Evolutionary conservation across 2,329 filamentous ascomycete genomes (phyloP).

Genomic region (Clonostachys sp.): DNA sequence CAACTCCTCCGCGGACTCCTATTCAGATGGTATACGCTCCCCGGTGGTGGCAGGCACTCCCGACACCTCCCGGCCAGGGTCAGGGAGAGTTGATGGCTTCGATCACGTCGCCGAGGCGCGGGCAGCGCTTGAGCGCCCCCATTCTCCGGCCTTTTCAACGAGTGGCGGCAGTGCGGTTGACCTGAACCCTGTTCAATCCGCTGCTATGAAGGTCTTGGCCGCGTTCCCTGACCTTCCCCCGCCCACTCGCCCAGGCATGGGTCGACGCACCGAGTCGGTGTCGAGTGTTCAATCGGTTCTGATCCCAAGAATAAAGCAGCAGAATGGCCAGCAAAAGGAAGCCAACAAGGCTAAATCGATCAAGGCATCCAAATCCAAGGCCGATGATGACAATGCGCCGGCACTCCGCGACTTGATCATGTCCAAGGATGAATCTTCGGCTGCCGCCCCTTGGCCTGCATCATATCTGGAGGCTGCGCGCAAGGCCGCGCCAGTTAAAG

Average conservation of each 20-base stretch:
- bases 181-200: constrained; percentile 19
- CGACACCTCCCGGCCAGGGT: constrained; percentile 32
- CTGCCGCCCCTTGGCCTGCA: constrained; percentile 6
- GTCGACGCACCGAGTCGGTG: constrained; percentile 8
- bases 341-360: constrained; percentile 10
- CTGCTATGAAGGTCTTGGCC: constrained; percentile 21
- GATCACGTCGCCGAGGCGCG: not conserved
- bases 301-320: constrained; percentile 30
- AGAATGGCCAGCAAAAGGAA: constrained; percentile 23
- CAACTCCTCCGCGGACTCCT: constrained; percentile 29
- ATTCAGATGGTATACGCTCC: constrained; percentile 29
- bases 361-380: not conserved
- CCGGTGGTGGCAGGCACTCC: constrained; percentile 28
- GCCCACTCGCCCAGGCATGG: constrained; percentile 8
- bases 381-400: not conserved
- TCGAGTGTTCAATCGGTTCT: constrained; percentile 16
- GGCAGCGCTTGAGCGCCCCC: not conserved
- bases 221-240: constrained; percentile 14
- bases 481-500: constrained; percentile 3
- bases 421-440: constrained; percentile 11
- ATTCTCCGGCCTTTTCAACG: not conserved
- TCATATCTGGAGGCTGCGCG: constrained; percentile 13
- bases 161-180: constrained; percentile 7
- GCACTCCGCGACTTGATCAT: constrained; percentile 3
- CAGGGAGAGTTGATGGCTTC: constrained; percentile 21